A percentile compares a stretch with the other conserved stretches of the same genome.
phyloP scores from a whole-genome alignment of 2,329 filamentous ascomycete genomes.

The Cryphonectria carpinicola region DNA sequence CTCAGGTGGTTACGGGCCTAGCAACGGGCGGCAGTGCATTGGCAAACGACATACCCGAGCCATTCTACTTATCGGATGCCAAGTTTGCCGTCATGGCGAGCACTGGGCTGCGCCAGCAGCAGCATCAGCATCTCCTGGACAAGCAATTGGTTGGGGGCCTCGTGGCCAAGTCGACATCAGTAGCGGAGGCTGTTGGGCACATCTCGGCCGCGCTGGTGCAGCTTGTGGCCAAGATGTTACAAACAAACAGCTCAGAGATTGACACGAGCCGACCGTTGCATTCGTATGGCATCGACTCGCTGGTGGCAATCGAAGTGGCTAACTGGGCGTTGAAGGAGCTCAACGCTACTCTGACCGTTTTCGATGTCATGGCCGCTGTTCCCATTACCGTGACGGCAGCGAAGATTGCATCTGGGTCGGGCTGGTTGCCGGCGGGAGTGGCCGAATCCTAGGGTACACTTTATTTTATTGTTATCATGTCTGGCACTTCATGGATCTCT shows the following conservation, averaged over 20 bases:
- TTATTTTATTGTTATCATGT: too few species aligned
- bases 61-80: constrained; percentile 8
- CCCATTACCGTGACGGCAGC: too few species aligned
- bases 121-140: too few species aligned
- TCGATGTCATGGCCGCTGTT: neutral
- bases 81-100: constrained; percentile 14
- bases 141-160: too few species aligned
- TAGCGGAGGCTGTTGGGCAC: neutral
- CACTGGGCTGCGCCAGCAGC: constrained; percentile 14
- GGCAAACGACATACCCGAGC: neutral
- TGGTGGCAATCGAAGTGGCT: constrained; percentile 5
- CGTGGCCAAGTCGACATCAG: too few species aligned
- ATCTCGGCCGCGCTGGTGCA: constrained; percentile 9
- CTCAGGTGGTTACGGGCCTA: constrained; percentile 16
- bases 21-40: constrained; percentile 2
- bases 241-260: constrained; percentile 3
- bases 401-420: too few species aligned
- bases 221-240: constrained; percentile 23
- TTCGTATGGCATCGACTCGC: constrained; percentile 10
- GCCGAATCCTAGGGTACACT: too few species aligned
- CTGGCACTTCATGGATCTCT: too few species aligned
- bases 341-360: neutral
- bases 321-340: constrained; percentile 12
- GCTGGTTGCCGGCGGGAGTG: too few species aligned
- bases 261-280: neutral